A percentile compares a stretch with the other conserved stretches of the same genome.
Evolutionary conservation across 305 asterid species (phyloP).

Genomic region (Fraxinus baroniana): DNA sequence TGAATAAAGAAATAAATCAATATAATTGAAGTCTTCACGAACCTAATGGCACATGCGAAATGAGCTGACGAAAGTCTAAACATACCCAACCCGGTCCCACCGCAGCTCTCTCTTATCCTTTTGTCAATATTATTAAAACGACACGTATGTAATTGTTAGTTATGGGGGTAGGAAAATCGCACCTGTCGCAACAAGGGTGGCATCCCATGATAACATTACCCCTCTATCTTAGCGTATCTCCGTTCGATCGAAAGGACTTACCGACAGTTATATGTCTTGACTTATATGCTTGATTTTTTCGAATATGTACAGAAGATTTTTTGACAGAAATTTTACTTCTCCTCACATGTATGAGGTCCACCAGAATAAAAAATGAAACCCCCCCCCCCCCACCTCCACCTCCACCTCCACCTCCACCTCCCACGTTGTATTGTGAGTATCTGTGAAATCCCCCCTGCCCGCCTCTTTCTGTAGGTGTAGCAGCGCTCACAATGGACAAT

Average conservation of each 20-base stretch:
- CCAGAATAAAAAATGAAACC: too few species aligned
- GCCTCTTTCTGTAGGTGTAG: too few species aligned
- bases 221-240: background rate
- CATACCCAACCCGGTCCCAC: slow-evolving; percentile 3
- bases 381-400: too few species aligned
- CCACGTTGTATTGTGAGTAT: too few species aligned
- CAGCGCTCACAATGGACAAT: too few species aligned
- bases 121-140: slow-evolving; percentile 22
- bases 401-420: too few species aligned
- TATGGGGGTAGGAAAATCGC: slow-evolving; percentile 26
- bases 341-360: too few species aligned
- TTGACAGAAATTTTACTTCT: too few species aligned
- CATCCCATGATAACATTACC: slow-evolving; percentile 5
- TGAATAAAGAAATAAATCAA: too few species aligned
- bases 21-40: background rate
- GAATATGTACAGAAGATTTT: background rate
- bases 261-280: slow-evolving; percentile 13
- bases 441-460: too few species aligned
- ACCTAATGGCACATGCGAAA: background rate
- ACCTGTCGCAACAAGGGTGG: slow-evolving; percentile 20
- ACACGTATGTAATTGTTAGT: slow-evolving; percentile 39
- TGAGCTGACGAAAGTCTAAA: background rate
- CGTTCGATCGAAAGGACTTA: background rate
- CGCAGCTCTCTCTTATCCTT: background rate
- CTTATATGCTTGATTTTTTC: slow-evolving; percentile 5